A percentile compares a stretch with the other conserved stretches of the same genome.
Conservation (phyloP, 371 early-diverging fungal species). For the Apophysomyces trapeziformis region DNA sequence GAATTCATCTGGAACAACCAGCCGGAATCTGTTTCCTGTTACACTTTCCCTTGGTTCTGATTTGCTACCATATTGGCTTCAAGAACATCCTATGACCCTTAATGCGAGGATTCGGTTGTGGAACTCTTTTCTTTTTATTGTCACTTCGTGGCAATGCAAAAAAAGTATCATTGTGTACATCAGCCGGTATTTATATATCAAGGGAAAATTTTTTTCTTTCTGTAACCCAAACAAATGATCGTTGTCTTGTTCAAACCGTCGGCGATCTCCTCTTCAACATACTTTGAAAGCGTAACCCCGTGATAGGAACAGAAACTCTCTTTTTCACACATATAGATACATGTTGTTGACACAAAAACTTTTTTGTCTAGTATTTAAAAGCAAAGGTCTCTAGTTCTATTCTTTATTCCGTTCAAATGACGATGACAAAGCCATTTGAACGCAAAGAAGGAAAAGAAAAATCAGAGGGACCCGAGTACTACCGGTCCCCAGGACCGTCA, state of each 20-base stretch:
- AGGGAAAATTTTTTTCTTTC: neutral
- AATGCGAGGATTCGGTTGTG: neutral
- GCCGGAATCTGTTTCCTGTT: neutral
- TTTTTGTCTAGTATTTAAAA: too few relatives aligned
- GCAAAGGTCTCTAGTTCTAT: too few relatives aligned
- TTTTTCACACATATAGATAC: neutral
- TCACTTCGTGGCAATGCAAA: neutral
- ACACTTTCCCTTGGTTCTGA: neutral
- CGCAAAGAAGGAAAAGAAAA: too few relatives aligned
- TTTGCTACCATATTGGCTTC: neutral
- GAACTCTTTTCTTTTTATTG: neutral
- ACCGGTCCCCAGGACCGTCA: too few relatives aligned
- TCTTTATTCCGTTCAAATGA: too few relatives aligned
- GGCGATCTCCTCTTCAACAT: slow-evolving; percentile 7
- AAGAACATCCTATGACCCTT: neutral
- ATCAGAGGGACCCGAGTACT: too few relatives aligned
- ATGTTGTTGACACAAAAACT: too few relatives aligned
- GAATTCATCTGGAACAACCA: neutral
- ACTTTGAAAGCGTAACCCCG: neutral
- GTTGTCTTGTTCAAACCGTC: slow-evolving; percentile 1
- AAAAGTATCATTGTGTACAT: too few relatives aligned
- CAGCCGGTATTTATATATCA: neutral
- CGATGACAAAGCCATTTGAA: too few relatives aligned
- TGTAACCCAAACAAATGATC: slow-evolving; percentile 10
- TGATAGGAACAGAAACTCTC: neutral